Evolutionary conservation across 1,139 yeast genomes (phyloP), one percentile per base, ranked within the genome.

Genomic region (Zhuliangozyma parablackwelliae): DNA sequence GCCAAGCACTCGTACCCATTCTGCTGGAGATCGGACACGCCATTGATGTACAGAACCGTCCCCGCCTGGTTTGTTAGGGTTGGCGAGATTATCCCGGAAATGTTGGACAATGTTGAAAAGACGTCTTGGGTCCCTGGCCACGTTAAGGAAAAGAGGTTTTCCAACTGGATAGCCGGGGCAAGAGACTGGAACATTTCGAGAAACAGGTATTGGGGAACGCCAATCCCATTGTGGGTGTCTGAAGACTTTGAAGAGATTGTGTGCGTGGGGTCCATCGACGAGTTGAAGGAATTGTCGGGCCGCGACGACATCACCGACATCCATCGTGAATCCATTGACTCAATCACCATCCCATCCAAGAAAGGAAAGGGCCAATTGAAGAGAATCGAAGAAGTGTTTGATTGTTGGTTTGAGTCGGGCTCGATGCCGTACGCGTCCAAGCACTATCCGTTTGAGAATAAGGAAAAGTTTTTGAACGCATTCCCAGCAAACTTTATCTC

Each of bases 21-120:
- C 82, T 92, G 99, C 71, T 92, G 99, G 99, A 84, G 99, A 77
- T 90, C 97, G 3, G 98, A 92, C 60, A 94, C 99, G 29, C 99
- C 99, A 36, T 79, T 92, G 61, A 66, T 92, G 51, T 94, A 92
- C 72, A 82, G 95, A 70, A 82, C 96, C 33, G 97, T 92, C 47
- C 98, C 99, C 35, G 94, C 97, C 26, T 92, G 99, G 99, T 94
- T 94, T 54, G 95, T 92, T 42, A 85, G 95, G 61, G 84, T 92
- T 41, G 79, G 78, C 47, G 90, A 87, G 43, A 75, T 86, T 56
- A 78, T 90, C 50, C 97, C 97, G 36, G 79, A 87, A 56, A 88
- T 94, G 90, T 74, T 90, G 57, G 78, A 76, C 42, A 87, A 89
- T 56, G 90, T 92, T 40, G 88, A 82, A 39, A 73, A 75, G 55